Percentiles rank a stretch among this genome's conserved stretches.
Conservation (phyloP, 2,329 filamentous ascomycete genomes). For the Exserohilum turcica region DNA sequence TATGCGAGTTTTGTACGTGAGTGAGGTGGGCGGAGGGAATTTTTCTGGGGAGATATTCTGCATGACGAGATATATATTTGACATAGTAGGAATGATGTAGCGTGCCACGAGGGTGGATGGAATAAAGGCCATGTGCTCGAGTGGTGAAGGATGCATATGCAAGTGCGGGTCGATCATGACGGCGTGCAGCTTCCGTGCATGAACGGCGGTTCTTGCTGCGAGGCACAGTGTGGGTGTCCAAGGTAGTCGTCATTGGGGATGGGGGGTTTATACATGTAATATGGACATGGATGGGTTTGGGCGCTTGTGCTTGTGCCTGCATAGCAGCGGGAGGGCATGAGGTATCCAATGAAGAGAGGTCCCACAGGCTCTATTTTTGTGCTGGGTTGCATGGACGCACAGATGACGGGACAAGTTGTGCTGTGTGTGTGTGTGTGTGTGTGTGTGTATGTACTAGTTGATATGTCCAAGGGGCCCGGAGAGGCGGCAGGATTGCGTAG, state of each 20-base stretch:
- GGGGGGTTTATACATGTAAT: conserved; percentile 6
- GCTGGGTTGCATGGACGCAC: conserved; percentile 3
- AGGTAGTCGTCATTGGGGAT: neutral
- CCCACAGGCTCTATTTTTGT: conserved; percentile 3
- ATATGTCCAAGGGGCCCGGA: neutral
- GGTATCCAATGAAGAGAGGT: neutral
- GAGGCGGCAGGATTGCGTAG: neutral
- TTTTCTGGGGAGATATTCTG: too few species aligned
- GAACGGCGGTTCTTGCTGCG: conserved; percentile 16
- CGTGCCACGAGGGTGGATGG: neutral
- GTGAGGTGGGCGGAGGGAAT: neutral
- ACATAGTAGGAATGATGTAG: conserved; percentile 3
- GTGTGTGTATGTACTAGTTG: too few species aligned
- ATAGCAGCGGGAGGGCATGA: neutral
- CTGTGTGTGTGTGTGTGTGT: too few species aligned
- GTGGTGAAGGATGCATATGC: conserved; percentile 20
- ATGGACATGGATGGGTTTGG: too few species aligned
- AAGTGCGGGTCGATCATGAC: conserved; percentile 27
- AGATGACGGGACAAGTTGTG: neutral
- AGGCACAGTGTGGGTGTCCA: conserved; percentile 1
- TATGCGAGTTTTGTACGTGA: conserved; percentile 14
- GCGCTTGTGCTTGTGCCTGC: too few species aligned
- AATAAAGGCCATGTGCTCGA: conserved; percentile 1
- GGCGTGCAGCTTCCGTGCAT: conserved; percentile 20
- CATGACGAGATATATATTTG: conserved; percentile 5